Evolutionary conservation across 805 yeast genomes (phyloP).

Genomic region (Maudiozyma barnettii): DNA sequence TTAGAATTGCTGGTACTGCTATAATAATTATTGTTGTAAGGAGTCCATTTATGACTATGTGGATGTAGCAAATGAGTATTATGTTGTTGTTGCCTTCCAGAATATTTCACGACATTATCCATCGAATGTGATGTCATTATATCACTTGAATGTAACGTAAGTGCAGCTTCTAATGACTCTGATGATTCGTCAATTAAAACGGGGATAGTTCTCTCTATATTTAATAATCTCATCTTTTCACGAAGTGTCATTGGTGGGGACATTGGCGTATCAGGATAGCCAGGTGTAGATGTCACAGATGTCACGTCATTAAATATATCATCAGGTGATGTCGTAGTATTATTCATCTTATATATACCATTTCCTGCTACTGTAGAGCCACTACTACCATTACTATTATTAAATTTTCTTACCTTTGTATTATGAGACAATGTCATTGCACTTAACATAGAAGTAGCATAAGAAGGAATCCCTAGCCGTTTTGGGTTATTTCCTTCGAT

Average conservation of each 20-base stretch:
- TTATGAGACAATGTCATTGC: slow-evolving; percentile 22
- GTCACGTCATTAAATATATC: slow-evolving; percentile 2
- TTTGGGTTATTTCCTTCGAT: slow-evolving; percentile 53
- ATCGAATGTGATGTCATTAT: slow-evolving; percentile 1
- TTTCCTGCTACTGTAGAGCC: not conserved
- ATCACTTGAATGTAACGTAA: slow-evolving; percentile 5
- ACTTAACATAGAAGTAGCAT: slow-evolving; percentile 31
- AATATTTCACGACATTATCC: slow-evolving; percentile 2
- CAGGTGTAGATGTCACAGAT: slow-evolving; percentile 4
- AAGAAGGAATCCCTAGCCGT: slow-evolving; percentile 35
- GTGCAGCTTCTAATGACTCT: slow-evolving; percentile 1
- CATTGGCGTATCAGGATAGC: slow-evolving; percentile 19
- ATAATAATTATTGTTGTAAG: not conserved
- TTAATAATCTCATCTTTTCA: slow-evolving; percentile 37
- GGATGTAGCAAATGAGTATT: not conserved
- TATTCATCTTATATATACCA: not conserved
- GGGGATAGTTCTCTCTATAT: slow-evolving; percentile 18
- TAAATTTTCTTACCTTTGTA: not conserved
- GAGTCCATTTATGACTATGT: not conserved
- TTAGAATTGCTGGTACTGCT: no score
- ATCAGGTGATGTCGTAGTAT: not conserved
- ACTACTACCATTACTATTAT: not conserved
- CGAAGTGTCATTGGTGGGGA: slow-evolving; percentile 36
- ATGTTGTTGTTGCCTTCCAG: not conserved
- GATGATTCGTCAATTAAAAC: not conserved